phyloP scores from a whole-genome alignment of 495 filamentous ascomycete genomes.

The Podospora tetraspora region DNA sequence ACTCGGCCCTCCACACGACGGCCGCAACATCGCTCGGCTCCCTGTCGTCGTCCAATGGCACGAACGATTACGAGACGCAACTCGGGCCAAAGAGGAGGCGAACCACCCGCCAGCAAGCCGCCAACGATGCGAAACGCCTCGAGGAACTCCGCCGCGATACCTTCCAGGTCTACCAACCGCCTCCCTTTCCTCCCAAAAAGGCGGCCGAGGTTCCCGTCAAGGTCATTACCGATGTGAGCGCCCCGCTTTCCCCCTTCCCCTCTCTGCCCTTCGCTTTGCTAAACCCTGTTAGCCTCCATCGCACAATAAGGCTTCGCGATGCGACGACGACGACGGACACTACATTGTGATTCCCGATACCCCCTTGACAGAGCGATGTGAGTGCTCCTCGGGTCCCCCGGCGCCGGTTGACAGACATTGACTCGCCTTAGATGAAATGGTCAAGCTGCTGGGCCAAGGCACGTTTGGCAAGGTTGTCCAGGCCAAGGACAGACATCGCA shows the following conservation, averaged over 20 bases:
- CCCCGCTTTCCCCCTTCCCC: not conserved
- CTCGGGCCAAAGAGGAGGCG: constrained; percentile 82
- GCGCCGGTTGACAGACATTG: not conserved
- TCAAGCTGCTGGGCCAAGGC: constrained; percentile 85
- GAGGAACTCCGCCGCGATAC: constrained; percentile 63
- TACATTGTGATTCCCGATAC: constrained; percentile 85
- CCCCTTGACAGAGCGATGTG: constrained; percentile 82
- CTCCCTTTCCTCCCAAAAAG: constrained; percentile 83
- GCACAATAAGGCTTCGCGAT: constrained; percentile 50
- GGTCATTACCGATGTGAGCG: constrained; percentile 75
- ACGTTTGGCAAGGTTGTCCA: constrained; percentile 98
- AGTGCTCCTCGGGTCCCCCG: constrained; percentile 34
- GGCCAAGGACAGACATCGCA: constrained; percentile 69
- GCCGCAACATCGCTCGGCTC: constrained; percentile 85
- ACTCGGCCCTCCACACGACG: constrained; percentile 77
- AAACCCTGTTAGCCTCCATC: constrained; percentile 35
- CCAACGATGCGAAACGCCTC: constrained; percentile 72
- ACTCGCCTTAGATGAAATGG: constrained; percentile 64
- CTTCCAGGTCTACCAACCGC: constrained; percentile 74
- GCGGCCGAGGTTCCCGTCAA: constrained; percentile 83
- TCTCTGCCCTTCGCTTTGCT: constrained; percentile 4
- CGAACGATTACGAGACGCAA: constrained; percentile 53
- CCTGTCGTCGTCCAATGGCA: constrained; percentile 49
- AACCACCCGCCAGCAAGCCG: constrained; percentile 67
- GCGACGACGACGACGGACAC: constrained; percentile 95